Evolutionary conservation across 2,329 filamentous ascomycete genomes (phyloP).

Genomic region (Trichoderma endophyticum): DNA sequence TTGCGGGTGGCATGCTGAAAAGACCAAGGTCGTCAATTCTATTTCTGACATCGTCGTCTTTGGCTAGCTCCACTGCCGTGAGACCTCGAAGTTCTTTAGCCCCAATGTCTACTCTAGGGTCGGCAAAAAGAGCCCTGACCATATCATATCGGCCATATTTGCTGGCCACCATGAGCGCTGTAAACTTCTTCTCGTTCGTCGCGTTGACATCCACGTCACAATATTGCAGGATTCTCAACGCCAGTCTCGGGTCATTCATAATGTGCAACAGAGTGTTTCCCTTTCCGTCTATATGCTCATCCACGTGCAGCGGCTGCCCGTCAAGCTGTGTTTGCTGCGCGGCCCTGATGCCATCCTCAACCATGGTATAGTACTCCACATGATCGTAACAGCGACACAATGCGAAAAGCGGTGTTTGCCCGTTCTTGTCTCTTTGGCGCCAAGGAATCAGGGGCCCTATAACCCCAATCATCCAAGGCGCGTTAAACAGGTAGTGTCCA

Average conservation of each 20-base stretch:
- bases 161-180: slow-evolving; percentile 94
- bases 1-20: slow-evolving; percentile 68
- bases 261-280: slow-evolving; percentile 96
- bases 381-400: slow-evolving; percentile 95
- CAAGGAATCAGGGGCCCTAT: slow-evolving; percentile 81
- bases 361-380: slow-evolving; percentile 80
- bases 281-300: slow-evolving; percentile 88
- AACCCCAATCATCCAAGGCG: slow-evolving; percentile 71
- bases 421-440: slow-evolving; percentile 90
- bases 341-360: slow-evolving; percentile 72
- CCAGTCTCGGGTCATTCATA: slow-evolving; percentile 79
- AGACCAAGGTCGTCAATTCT: slow-evolving; percentile 91
- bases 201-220: slow-evolving; percentile 97
- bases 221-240: slow-evolving; percentile 69
- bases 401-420: slow-evolving; percentile 95
- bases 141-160: slow-evolving; percentile 96
- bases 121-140: slow-evolving; percentile 81
- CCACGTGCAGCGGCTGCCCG: slow-evolving; percentile 75
- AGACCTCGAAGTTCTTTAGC: slow-evolving; percentile 82
- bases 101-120: slow-evolving; percentile 80
- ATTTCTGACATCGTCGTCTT: slow-evolving; percentile 96
- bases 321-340: slow-evolving; percentile 75
- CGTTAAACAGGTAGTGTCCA: slow-evolving; percentile 95
- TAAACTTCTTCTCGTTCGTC: slow-evolving; percentile 91
- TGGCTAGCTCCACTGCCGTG: slow-evolving; percentile 92